These are phyloP conservation scores for Hirsutella thompsonii DNA, from an alignment of 2,329 filamentous ascomycete species.

Conservation along the genomic window DNA sequence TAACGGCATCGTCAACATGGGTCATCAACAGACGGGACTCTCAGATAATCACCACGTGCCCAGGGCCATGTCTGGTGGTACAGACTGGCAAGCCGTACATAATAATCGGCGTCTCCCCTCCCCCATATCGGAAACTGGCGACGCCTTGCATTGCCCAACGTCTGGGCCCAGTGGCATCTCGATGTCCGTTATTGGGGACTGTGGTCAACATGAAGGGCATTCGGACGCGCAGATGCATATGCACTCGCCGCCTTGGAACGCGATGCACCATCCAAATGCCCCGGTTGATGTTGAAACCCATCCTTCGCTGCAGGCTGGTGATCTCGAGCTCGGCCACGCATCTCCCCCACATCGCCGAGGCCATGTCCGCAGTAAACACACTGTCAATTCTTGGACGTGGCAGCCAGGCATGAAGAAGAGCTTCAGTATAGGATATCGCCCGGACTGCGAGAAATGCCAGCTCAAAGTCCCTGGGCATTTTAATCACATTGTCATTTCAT, in stretches of 20 bases:
- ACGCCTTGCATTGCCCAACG: constrained; percentile 26
- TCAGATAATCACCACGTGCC: constrained; percentile 30
- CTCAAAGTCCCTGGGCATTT: constrained; percentile 67
- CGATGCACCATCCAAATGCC: constrained; percentile 25
- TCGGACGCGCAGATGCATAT: constrained; percentile 6
- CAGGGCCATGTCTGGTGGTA: constrained; percentile 29
- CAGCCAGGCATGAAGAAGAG: constrained; percentile 54
- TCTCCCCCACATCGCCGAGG: constrained; percentile 37
- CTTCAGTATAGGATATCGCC: constrained; percentile 67
- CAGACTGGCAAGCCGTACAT: constrained; percentile 39
- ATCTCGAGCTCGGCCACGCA: constrained; percentile 21
- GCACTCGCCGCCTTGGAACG: constrained; percentile 17
- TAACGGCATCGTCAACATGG: constrained; percentile 23
- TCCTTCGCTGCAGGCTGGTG: constrained; percentile 10
- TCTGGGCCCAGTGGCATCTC: constrained; percentile 17
- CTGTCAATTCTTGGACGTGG: constrained; percentile 46
- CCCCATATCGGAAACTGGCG: constrained; percentile 46
- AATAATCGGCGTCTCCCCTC: constrained; percentile 43
- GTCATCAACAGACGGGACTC: constrained; percentile 26
- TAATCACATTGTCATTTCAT: constrained; percentile 62
- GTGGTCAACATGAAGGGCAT: constrained; percentile 17
- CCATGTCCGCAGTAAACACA: constrained; percentile 45
- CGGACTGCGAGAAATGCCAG: constrained; percentile 67
- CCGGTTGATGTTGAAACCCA: constrained; percentile 23
- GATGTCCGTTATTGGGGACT: constrained; percentile 20